These are phyloP conservation scores for Tricholoma saponaceum DNA, from an alignment of 768 basidiomycete species.

Conservation along the genomic window DNA sequence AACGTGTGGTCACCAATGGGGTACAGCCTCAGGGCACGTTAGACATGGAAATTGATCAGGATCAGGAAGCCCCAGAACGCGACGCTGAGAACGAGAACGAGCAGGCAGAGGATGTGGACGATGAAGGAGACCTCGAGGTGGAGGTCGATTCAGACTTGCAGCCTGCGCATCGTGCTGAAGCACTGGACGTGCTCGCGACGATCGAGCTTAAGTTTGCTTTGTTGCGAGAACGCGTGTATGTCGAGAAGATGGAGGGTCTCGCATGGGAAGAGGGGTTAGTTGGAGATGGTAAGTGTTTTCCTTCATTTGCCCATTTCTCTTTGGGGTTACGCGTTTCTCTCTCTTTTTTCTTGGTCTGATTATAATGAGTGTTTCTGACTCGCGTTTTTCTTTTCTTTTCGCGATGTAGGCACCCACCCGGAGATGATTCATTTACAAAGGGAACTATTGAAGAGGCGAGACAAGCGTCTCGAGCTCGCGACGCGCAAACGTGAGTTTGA, in stretches of 20 bases:
- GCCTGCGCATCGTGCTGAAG: conserved; percentile 80
- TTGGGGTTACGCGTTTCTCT: neutral
- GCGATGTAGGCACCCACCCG: conserved; percentile 68
- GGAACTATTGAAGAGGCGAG: conserved; percentile 72
- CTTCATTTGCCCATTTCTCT: neutral
- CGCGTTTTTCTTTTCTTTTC: neutral
- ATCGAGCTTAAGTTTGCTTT: conserved; percentile 94
- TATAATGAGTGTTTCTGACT: neutral
- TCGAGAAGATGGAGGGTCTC: conserved; percentile 91
- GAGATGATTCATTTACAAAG: conserved; percentile 79
- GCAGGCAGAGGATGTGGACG: conserved; percentile 26
- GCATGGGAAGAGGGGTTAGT: conserved; percentile 87
- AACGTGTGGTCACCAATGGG: neutral
- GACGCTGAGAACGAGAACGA: conserved; percentile 17
- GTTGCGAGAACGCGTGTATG: conserved; percentile 80
- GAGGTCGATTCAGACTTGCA: conserved; percentile 68
- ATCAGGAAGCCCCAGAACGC: conserved; percentile 22
- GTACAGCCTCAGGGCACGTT: neutral
- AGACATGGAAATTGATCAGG: conserved; percentile 18
- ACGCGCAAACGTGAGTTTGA: conserved; percentile 70
- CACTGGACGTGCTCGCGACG: conserved; percentile 78
- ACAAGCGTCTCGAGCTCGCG: conserved; percentile 79
- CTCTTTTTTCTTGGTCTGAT: neutral
- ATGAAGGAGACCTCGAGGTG: conserved; percentile 40
- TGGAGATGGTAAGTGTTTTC: conserved; percentile 53